Evolutionary conservation across 192 early-diverging fungal genomes (phyloP).

Genomic region (Entomortierella lignicola): DNA sequence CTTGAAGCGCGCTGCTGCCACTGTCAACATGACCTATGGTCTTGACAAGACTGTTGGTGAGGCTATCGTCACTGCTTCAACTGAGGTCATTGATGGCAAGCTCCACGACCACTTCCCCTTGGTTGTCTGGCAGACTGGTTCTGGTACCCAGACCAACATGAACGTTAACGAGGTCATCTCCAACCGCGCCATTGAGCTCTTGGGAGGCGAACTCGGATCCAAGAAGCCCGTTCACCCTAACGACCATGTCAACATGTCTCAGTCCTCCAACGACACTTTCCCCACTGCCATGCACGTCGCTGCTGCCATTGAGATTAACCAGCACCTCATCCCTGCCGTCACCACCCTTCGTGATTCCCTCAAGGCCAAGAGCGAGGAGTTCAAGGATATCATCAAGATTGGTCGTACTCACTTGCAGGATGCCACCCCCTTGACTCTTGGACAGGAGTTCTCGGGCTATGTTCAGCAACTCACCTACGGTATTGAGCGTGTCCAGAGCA

Average conservation of each 20-base stretch:
- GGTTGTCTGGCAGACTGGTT: conserved; percentile 98
- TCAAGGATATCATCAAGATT: conserved; percentile 97
- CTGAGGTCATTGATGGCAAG: conserved; percentile 93
- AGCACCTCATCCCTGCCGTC: conserved; percentile 88
- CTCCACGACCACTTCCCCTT: conserved; percentile 97
- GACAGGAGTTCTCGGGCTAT: conserved; percentile 99
- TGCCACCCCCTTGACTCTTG: conserved; percentile 96
- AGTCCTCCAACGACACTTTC: conserved; percentile 99
- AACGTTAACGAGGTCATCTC: conserved; percentile 98
- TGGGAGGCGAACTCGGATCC: conserved; percentile 90
- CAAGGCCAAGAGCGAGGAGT: conserved; percentile 80
- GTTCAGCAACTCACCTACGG: conserved; percentile 90
- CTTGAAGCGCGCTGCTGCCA: conserved; percentile 94
- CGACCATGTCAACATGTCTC: conserved; percentile 99
- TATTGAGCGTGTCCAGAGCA: conserved; percentile 86
- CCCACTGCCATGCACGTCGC: conserved; percentile 99
- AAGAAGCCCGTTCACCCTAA: conserved; percentile 99
- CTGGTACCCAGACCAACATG: conserved; percentile 99
- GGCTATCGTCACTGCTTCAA: conserved; percentile 89
- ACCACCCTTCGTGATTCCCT: conserved; percentile 84
- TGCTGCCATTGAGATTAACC: conserved; percentile 88
- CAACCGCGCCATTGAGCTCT: conserved; percentile 97
- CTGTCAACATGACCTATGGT: conserved; percentile 93
- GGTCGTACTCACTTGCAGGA: conserved; percentile 99
- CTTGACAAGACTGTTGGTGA: conserved; percentile 85